Base-by-base conservation (phyloP, 108 stramenopile species). In the Cyclotella cryptica region DNA sequence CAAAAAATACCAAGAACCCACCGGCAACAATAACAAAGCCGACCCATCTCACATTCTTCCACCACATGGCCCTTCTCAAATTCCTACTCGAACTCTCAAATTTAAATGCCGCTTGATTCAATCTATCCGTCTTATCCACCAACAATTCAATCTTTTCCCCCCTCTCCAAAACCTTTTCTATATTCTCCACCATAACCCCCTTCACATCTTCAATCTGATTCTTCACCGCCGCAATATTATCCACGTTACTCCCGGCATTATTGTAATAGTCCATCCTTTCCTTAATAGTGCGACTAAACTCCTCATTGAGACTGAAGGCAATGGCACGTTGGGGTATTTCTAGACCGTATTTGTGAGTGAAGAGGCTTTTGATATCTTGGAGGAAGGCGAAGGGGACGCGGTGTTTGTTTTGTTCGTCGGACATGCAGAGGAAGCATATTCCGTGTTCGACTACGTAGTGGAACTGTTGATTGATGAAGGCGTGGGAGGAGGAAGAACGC, bases 91-190 rank as follows among this genome's bases (percentile, higher is more conserved):
- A 87, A n/a, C 88, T 82, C 78, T 97, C 95, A 78, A 98, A 98
- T 45, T 92, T 90, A 72, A 94, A 92, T 14, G 98, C 98, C 74
- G 93, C 90, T 54, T 96, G 94, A 76, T 93, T 92, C 46, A 98
- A 80, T 27, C 95, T 75, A 86, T 97, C 98, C 14, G 96, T 98
- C 80, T 98, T 97, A 79, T 99, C 99, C 41, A 99, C 99, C 46
- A 99, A 80, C 61, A 99, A 77, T 80, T 99, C 99, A 71, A 99
- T 94, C 69, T 97, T 97, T 78, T 99, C 99, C 35, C 99, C 99
- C 17, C 99, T 78, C 72, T 96, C 94, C 84, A 98, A 76, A 29
- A 98, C 93, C 78, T 93, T 93, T 76, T 97, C 96, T 83, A 99
- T 97, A 64, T 98, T 99, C 65, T 98, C 88, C 11, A 99, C 94